Conservation (phyloP, 2,329 filamentous ascomycete species). For the Tolypocladium inflatum region DNA sequence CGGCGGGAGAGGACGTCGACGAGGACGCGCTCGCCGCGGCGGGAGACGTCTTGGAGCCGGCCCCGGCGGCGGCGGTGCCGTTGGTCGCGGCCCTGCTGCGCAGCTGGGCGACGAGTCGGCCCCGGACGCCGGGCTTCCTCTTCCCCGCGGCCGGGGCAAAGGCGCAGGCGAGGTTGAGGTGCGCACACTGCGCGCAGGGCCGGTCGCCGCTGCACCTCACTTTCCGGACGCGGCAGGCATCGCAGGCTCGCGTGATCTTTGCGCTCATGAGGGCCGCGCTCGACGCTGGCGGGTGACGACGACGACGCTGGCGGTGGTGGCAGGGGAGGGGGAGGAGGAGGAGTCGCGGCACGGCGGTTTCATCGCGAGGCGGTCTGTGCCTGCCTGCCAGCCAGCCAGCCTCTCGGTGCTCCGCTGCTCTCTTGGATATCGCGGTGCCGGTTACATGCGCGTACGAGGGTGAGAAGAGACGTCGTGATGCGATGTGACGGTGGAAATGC, state of each 20-base stretch:
- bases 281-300: background rate
- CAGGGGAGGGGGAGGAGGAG: background rate
- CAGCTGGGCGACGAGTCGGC: constrained; percentile 24
- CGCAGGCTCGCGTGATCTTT: constrained; percentile 20
- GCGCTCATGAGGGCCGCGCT: background rate
- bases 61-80: background rate
- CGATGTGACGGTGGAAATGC: no score
- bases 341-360: background rate
- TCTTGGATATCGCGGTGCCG: background rate
- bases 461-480: background rate
- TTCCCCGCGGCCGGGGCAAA: constrained; percentile 22
- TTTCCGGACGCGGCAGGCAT: constrained; percentile 28
- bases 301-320: background rate
- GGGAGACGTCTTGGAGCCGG: background rate
- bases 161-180: constrained; percentile 23
- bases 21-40: background rate
- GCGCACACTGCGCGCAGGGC: constrained; percentile 26
- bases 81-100: constrained; percentile 12
- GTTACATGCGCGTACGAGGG: background rate
- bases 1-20: background rate
- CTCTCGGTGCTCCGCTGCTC: background rate
- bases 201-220: constrained; percentile 23
- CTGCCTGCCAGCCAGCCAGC: background rate
- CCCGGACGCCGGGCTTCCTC: constrained; percentile 23
- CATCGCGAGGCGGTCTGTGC: background rate